These are phyloP conservation scores for Penicillium sclerotiorum DNA, from an alignment of 2,329 filamentous ascomycete species.

Conservation along the genomic window DNA sequence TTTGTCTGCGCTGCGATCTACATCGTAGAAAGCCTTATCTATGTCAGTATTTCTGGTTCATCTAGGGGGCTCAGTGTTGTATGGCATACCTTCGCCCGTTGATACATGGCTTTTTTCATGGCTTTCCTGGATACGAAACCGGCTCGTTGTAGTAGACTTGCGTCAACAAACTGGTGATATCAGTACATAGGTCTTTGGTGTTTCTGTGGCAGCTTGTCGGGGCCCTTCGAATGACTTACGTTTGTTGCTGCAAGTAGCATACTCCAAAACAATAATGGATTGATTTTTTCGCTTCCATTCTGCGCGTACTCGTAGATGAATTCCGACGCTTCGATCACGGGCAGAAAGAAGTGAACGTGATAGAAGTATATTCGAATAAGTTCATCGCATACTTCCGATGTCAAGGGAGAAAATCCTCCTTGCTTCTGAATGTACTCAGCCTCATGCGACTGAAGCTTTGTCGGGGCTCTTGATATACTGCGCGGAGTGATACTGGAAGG, in stretches of 20 bases:
- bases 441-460: neutral
- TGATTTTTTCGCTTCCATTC: slow-evolving; percentile 5
- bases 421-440: slow-evolving; percentile 5
- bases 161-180: slow-evolving; percentile 10
- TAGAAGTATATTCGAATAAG: slow-evolving; percentile 14
- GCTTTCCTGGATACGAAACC: slow-evolving; percentile 9
- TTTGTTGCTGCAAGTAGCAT: slow-evolving; percentile 14
- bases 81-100: slow-evolving; percentile 14
- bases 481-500: neutral
- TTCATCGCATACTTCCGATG: slow-evolving; percentile 2
- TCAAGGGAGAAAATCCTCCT: slow-evolving; percentile 3
- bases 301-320: slow-evolving; percentile 9
- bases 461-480: neutral
- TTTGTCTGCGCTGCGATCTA: slow-evolving; percentile 10
- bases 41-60: neutral
- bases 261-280: slow-evolving; percentile 11
- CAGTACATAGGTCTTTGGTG: neutral
- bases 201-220: neutral
- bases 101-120: slow-evolving; percentile 15
- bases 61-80: neutral
- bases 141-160: slow-evolving; percentile 2
- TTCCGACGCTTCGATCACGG: slow-evolving; percentile 10
- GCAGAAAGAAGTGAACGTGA: slow-evolving; percentile 17
- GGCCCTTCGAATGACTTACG: slow-evolving; percentile 1
- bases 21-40: slow-evolving; percentile 14